Percentiles rank a stretch among this genome's conserved stretches.
Evolutionary conservation across 257 asterid species (phyloP).

Genomic region (Plantago elongata): DNA sequence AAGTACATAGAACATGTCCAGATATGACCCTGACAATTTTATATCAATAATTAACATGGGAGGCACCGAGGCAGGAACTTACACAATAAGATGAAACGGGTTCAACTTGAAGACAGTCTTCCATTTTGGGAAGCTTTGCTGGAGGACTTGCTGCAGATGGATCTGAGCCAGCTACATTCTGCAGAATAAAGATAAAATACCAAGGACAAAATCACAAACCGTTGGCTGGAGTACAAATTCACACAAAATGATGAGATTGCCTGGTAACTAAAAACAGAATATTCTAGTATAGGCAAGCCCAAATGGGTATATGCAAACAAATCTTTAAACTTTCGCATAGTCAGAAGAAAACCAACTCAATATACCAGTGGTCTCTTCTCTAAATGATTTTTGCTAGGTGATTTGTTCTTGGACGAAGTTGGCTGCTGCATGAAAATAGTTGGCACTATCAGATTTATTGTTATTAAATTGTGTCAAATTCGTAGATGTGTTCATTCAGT

Average conservation of each 20-base stretch:
- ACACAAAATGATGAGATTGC: too few species aligned
- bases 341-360: slow-evolving; percentile 3
- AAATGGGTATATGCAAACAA: not conserved
- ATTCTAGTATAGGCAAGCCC: not conserved
- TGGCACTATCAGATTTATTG: too few species aligned
- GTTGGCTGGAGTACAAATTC: not conserved
- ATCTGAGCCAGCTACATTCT: slow-evolving; percentile 57
- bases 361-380: slow-evolving; percentile 58
- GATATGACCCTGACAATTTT: too few species aligned
- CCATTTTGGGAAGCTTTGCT: slow-evolving; percentile 52
- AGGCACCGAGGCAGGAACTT: slow-evolving; percentile 28
- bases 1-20: too few species aligned
- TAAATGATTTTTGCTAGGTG: slow-evolving; percentile 32
- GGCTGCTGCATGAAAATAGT: slow-evolving; percentile 47
- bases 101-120: slow-evolving; percentile 67
- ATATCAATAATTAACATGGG: slow-evolving; percentile 1
- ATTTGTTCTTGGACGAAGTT: slow-evolving; percentile 43
- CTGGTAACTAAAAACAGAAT: not conserved
- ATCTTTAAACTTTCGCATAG: slow-evolving; percentile 1
- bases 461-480: too few species aligned
- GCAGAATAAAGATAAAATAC: slow-evolving; percentile 9
- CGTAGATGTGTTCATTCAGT: too few species aligned
- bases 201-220: not conserved
- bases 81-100: slow-evolving; percentile 83
- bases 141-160: slow-evolving; percentile 48